Percentiles rank a stretch among this genome's conserved stretches.
Evolutionary conservation across 441 rosid species (phyloP).

Genomic region (Aquilaria agallochum): DNA sequence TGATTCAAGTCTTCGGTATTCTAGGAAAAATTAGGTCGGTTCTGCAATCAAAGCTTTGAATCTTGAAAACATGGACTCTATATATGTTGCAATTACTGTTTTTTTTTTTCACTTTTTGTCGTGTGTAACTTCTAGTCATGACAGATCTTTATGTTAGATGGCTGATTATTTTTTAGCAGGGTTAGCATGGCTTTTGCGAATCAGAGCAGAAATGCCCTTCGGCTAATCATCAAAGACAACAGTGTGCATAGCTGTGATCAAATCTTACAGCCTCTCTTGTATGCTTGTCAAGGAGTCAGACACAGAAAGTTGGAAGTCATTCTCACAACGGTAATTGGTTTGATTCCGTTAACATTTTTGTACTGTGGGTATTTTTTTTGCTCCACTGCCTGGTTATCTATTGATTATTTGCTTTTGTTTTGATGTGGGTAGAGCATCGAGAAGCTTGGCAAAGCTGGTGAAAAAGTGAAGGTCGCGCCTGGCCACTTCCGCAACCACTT

Average conservation of each 20-base stretch:
- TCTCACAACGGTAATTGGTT: slow-evolving; percentile 63
- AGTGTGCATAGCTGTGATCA: slow-evolving; percentile 30
- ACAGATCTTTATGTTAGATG: too few species aligned
- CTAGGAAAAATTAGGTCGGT: too few species aligned
- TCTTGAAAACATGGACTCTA: too few species aligned
- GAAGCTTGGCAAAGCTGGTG: slow-evolving; percentile 93
- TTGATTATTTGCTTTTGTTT: slow-evolving; percentile 11
- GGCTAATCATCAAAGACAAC: slow-evolving; percentile 31
- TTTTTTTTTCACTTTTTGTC: too few species aligned
- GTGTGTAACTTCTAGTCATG: too few species aligned
- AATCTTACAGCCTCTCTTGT: slow-evolving; percentile 46
- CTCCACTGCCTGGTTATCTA: slow-evolving; percentile 10
- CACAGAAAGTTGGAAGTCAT: slow-evolving; percentile 69
- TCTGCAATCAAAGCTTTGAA: too few species aligned
- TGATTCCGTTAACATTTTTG: neutral
- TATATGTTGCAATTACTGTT: too few species aligned
- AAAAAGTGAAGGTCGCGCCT: slow-evolving; percentile 90
- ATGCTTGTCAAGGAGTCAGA: slow-evolving; percentile 72
- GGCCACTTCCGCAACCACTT: slow-evolving; percentile 89
- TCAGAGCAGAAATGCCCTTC: slow-evolving; percentile 45
- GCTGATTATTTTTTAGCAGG: too few species aligned
- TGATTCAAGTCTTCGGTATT: too few species aligned
- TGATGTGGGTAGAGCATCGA: slow-evolving; percentile 51
- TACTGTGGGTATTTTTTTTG: neutral
- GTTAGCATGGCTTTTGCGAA: slow-evolving; percentile 41